Base-by-base conservation (phyloP, 2,329 filamentous ascomycete genomes). In the Fusarium tjaetaba region DNA sequence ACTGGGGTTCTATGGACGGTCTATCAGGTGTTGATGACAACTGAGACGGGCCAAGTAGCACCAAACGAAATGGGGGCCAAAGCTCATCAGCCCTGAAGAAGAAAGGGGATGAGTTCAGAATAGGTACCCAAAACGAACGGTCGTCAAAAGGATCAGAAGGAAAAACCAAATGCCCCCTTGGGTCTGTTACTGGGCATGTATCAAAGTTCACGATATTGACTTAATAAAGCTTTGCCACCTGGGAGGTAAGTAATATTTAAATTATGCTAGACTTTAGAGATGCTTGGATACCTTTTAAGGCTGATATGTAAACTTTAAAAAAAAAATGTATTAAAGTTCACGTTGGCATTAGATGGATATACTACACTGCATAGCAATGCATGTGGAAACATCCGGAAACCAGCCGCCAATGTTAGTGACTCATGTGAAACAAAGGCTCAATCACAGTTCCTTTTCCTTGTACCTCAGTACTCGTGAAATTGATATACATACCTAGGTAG, bases 11-110 rank as follows among this genome's bases (percentile, higher is more conserved):
- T 66, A 34, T 42, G 34, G 49, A 56, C 39, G 48, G 42, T 55
- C 60, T 42, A 52, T 61, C 57, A 56, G 26, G 38, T 52, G 52
- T 57, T 61, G 41, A 36, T 58, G 41, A 36, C 48, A 45, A 49
- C 41, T 36, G 60, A 61, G 56, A 66, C 60, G 41, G 39, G 57
- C 55, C 39, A 34, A 52, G 56, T 57, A 58, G 42, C 49, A 73
- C 43, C 53, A 45, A 65, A 36, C 34, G 58, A 65, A 58, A 73
- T 72, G 71, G 67, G 58, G 67, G 63, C 71, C 69, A 63, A 68
- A 64, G 59, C 59, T 49, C 67, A 68, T 56, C 62, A 51, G 59
- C 51, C 71, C 62, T 61, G 67, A 65, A 39, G 38, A 39, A 39
- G 20, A 39, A 65, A 58, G 42, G 65, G 53, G 67, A 60, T 22